Evolutionary conservation across 169 alveolate species (phyloP), one percentile per base, ranked within the genome.

Genomic region (Plasmodium coatneyi): DNA sequence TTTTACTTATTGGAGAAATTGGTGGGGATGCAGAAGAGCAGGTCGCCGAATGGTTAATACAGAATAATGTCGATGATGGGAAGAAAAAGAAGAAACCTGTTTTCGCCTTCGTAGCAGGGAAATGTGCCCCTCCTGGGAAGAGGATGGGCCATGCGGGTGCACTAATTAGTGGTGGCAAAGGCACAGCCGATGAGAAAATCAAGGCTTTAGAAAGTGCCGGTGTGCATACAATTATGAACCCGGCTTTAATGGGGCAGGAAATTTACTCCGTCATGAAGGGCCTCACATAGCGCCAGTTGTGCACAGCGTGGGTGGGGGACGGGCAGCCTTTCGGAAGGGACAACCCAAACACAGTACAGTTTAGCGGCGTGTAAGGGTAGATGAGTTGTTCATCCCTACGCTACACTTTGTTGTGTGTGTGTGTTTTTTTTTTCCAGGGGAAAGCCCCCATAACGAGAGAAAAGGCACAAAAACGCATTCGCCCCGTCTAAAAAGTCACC

Each of bases 111-210:
- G 98, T 99, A 71, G 99, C 99, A 34, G 99, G 99, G n/a, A 93
- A 96, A 74, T 97, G 99, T 71, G 99, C 99, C 10, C 99, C 99
- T 0, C 99, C 99, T n/a, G 99, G 99, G 32, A 98, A 98, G 89
- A 97, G 99, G 86, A 98, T 98, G 99, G 98, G 99, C 46, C 99
- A 99, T 94, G 99, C 99, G 22, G 99, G 99, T 79, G 99, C 99
- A 60, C 98, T 98, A 93, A 98, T 98, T 82, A 97, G 99, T 72
- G 99, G 99, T 25, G 99, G 99, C 72, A 99, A 98, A 92, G 99
- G 99, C 56, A 98, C 99, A 28, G 99, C 99, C 9, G 97, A 97
- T 60, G 99, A 97, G 25, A 98, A 98, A 94, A 97, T 98, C 41
- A 93, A 94, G 86, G 99, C 99, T 16, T 95, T 98, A 9, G 97